Percentiles rank a stretch among this genome's conserved stretches.
phyloP scores from a whole-genome alignment of 257 asterid genomes.

The Lantana camara region DNA sequence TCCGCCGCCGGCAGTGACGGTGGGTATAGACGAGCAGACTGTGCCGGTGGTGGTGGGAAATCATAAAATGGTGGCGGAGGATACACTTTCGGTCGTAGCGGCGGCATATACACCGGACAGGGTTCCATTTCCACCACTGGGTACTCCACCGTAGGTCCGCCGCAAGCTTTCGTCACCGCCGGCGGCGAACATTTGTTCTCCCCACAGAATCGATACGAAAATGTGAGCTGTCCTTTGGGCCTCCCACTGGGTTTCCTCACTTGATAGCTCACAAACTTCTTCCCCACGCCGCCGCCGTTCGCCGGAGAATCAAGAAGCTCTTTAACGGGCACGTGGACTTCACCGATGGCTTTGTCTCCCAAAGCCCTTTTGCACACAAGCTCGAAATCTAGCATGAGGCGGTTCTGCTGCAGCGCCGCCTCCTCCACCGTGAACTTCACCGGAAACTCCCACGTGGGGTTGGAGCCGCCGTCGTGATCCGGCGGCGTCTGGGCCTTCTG shows the following conservation, averaged over 20 bases:
- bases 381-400: slow-evolving; percentile 52
- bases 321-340: slow-evolving; percentile 60
- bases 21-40: too few relatives aligned
- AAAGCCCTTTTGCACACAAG: slow-evolving; percentile 56
- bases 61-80: too few relatives aligned
- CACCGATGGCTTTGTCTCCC: slow-evolving; percentile 70
- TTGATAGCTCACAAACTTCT: slow-evolving; percentile 63
- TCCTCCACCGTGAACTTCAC: slow-evolving; percentile 69
- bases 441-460: slow-evolving; percentile 69
- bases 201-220: slow-evolving; percentile 57
- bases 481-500: slow-evolving; percentile 55
- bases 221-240: slow-evolving; percentile 70
- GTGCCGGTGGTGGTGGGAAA: slow-evolving; percentile 30
- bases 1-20: neutral
- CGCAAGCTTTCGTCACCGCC: slow-evolving; percentile 4
- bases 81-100: slow-evolving; percentile 17
- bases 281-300: slow-evolving; percentile 29
- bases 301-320: slow-evolving; percentile 60
- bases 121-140: slow-evolving; percentile 39
- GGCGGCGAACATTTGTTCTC: slow-evolving; percentile 28
- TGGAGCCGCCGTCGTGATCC: slow-evolving; percentile 48
- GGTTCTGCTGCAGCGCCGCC: slow-evolving; percentile 55
- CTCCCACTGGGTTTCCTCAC: slow-evolving; percentile 76
- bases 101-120: slow-evolving; percentile 32
- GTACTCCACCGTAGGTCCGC: slow-evolving; percentile 33